These are phyloP conservation scores for Gaeumannomyces sp. DNA, from an alignment of 2,329 filamentous ascomycete genomes.

Conservation along the genomic window DNA sequence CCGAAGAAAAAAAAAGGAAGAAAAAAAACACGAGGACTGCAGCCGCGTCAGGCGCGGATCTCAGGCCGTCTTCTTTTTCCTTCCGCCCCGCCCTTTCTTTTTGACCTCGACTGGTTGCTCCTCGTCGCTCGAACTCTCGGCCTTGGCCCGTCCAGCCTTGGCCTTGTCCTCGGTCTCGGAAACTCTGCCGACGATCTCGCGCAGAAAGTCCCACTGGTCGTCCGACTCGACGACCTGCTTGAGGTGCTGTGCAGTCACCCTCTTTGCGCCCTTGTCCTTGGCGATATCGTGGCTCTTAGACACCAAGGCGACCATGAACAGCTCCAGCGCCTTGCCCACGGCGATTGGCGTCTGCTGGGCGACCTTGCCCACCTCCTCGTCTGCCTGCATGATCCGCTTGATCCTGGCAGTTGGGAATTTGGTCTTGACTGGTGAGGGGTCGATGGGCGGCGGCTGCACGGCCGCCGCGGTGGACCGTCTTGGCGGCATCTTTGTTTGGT, in stretches of 20 bases:
- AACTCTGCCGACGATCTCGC: constrained; percentile 84
- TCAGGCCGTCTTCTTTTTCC: constrained; percentile 20
- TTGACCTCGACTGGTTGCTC: constrained; percentile 29
- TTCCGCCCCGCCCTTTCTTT: constrained; percentile 36
- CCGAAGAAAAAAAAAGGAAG: background rate
- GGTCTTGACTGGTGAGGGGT: constrained; percentile 72
- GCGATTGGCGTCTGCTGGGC: constrained; percentile 96
- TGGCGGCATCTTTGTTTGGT: constrained; percentile 26
- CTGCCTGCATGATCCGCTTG: constrained; percentile 98
- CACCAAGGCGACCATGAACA: constrained; percentile 96
- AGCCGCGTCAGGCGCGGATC: too few species aligned
- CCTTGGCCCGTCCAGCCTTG: constrained; percentile 34
- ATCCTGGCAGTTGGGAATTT: constrained; percentile 97
- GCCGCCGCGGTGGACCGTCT: constrained; percentile 27
- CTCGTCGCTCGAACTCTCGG: constrained; percentile 49
- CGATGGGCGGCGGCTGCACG: constrained; percentile 37
- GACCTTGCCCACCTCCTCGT: constrained; percentile 97
- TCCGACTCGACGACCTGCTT: constrained; percentile 85
- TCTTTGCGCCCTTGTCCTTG: constrained; percentile 74
- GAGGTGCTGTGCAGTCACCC: constrained; percentile 83
- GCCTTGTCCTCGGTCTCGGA: constrained; percentile 47
- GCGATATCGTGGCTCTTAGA: constrained; percentile 82
- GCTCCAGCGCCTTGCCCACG: constrained; percentile 88
- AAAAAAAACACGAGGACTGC: background rate
- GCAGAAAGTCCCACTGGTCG: constrained; percentile 89